Evolutionary conservation across 176 grass and related monocot genomes (phyloP).

Genomic region (Zea luxurians): DNA sequence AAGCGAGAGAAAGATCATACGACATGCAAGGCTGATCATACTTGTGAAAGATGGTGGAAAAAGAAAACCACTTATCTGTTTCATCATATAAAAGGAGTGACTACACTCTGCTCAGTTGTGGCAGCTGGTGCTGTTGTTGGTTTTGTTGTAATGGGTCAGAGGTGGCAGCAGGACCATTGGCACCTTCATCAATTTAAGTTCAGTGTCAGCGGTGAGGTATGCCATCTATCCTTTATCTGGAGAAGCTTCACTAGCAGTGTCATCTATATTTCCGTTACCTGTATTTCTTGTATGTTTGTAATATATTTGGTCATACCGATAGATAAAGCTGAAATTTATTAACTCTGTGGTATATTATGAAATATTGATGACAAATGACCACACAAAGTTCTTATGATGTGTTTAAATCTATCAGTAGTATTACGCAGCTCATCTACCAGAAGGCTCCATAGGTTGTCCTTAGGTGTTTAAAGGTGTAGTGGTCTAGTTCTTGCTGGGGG

Average conservation of each 20-base stretch:
- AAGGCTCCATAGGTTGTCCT: too few species aligned
- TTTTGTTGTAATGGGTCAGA: slow-evolving; percentile 66
- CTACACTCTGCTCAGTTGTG: slow-evolving; percentile 75
- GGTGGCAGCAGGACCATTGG: slow-evolving; percentile 71
- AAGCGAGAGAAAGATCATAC: slow-evolving; percentile 28
- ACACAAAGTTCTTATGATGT: background rate
- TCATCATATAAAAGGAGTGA: slow-evolving; percentile 63
- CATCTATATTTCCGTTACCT: background rate
- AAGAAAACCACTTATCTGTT: slow-evolving; percentile 42
- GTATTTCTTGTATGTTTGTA: slow-evolving; percentile 6
- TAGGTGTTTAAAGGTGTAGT: too few species aligned
- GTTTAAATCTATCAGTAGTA: background rate
- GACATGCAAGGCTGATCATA: slow-evolving; percentile 28
- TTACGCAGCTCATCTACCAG: too few species aligned
- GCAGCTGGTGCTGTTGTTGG: slow-evolving; percentile 68
- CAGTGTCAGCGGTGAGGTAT: slow-evolving; percentile 60
- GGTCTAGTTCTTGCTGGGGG: too few species aligned
- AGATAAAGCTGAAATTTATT: slow-evolving; percentile 5
- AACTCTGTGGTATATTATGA: background rate
- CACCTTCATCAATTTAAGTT: slow-evolving; percentile 55
- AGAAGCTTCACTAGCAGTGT: background rate
- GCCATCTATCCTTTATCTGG: slow-evolving; percentile 4
- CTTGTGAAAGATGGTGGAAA: slow-evolving; percentile 56
- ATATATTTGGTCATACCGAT: background rate
- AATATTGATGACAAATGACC: background rate